phyloP scores from a whole-genome alignment of 257 asterid genomes.

The Perilla frutescens region DNA sequence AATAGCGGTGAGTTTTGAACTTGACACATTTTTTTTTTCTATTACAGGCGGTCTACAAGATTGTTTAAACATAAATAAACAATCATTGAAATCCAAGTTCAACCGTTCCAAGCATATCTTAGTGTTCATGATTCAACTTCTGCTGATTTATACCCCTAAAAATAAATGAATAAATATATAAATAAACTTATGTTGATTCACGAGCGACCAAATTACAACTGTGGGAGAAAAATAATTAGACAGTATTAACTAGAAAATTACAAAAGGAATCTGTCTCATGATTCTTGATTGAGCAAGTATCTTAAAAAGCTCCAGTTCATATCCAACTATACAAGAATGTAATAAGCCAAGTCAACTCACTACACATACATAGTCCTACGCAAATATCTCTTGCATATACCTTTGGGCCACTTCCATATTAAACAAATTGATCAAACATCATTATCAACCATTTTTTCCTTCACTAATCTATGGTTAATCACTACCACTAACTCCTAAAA shows the following conservation, averaged over 20 bases:
- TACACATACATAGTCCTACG: background rate
- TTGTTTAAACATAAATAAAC: background rate
- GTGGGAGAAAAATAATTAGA: background rate
- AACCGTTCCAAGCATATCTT: background rate
- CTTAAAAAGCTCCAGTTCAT: slow-evolving; percentile 19
- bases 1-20: too few species aligned
- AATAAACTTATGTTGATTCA: too few species aligned
- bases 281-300: slow-evolving; percentile 14
- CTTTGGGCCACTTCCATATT: slow-evolving; percentile 38
- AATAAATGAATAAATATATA: too few species aligned
- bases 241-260: background rate
- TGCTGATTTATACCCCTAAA: background rate
- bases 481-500: slow-evolving; percentile 12
- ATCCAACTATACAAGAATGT: slow-evolving; percentile 36
- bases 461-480: background rate
- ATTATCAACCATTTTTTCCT: background rate
- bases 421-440: slow-evolving; percentile 11
- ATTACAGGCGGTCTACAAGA: background rate
- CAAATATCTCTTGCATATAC: slow-evolving; percentile 36
- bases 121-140: background rate
- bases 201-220: background rate
- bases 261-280: background rate
- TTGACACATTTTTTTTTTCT: too few species aligned
- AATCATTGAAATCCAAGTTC: background rate
- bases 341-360: slow-evolving; percentile 40